Evolutionary conservation across 768 basidiomycete genomes (phyloP), one percentile per base, ranked within the genome.

Genomic region (Russula abietina): DNA sequence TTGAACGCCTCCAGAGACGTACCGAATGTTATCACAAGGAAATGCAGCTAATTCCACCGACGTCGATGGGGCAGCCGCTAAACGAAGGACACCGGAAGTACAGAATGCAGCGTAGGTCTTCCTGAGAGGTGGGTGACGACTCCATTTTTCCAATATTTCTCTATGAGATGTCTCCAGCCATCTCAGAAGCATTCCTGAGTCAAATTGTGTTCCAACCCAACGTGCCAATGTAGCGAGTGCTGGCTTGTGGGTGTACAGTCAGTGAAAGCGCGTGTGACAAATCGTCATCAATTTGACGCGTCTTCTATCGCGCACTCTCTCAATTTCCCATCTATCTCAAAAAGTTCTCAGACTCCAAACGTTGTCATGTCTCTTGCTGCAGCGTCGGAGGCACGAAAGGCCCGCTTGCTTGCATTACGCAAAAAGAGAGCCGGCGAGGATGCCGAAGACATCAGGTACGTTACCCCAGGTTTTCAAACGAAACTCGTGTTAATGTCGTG

Each of bases 361-460:
- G 53, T 48, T 64, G 66, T 63, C 53, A 84, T 81, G 83, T 85
- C 91, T 65, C 81, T 94, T 26, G 85, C 83, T 62, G 87, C 88
- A 71, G 84, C 83, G 8, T 88, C 88, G 10, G 91, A 93, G 68
- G 83, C 84, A 38, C 83, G 93, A 61, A 94, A 93, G 73, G 84
- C 84, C 57, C 88, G 92, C 62, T 75, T 95, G 4, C 71, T 83
- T n/a, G 89, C 91, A 1, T 80, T 95, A 56, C 81, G 86, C 67
- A 86, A 82, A 72, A 79, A 82, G 63, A 93, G 90, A 70, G 83
- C 81, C 10, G 86, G 86, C 2, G 81, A 81, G 64, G 69, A 69
- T 39, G 79, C 69, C 17, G 72, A 74, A 49, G 79, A 71, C 26
- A 66, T 71, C 55, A 71, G 77, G 83, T 81, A 70, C 67, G 84